Base-by-base conservation (phyloP, 768 basidiomycete species). In the Lactifluus pinguis region DNA sequence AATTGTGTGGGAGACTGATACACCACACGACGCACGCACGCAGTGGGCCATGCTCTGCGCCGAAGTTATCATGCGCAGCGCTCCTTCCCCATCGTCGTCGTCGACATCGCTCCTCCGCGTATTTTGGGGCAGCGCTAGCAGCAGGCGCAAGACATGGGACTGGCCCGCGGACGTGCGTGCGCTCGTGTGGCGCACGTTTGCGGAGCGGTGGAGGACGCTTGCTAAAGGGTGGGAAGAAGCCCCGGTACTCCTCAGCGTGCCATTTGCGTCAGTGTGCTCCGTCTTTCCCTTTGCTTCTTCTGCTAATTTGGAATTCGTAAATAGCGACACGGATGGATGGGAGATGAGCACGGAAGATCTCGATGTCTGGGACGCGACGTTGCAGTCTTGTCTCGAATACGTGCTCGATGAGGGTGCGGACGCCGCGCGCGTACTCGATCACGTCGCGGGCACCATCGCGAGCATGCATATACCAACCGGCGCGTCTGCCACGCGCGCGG, bases 391-490 rank as follows among this genome's bases (percentile, higher is more conserved):
- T 0, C 74, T 83, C 34, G 76, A 76, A 70, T 80, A 80, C 45
- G 86, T 82, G 0, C 75, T 82, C 36, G 87, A 89, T 59, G 76
- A 80, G 49, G 87, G 84, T 1, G 67, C 78, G 30, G 84, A 88
- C 58, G 69, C 79, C 0, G 65, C 73, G 36, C 64, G 70, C 4
- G 77, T 90, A 49, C 72, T 91, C 53, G 80, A 87, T 62, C 75
- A 76, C 15, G 73, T 89, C 49, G 83, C 85, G 2, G 67, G 72
- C 15, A 69, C 74, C 36, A 74, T 89, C 42, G 72, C 73, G 7
- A 70, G 70, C 45, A 74, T 76, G 15, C 69, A 76, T 65, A 65
- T 73, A 67, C 59, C 77, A 71, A 50, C 72, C 73, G 39, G 76
- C 71, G 21, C 49, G 1, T 75, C 80, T 1, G 74, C 80, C 1